Percentiles rank a stretch among this genome's conserved stretches.
Evolutionary conservation across 306 rosid species (phyloP).

Genomic region (Echinosophora koreensis): DNA sequence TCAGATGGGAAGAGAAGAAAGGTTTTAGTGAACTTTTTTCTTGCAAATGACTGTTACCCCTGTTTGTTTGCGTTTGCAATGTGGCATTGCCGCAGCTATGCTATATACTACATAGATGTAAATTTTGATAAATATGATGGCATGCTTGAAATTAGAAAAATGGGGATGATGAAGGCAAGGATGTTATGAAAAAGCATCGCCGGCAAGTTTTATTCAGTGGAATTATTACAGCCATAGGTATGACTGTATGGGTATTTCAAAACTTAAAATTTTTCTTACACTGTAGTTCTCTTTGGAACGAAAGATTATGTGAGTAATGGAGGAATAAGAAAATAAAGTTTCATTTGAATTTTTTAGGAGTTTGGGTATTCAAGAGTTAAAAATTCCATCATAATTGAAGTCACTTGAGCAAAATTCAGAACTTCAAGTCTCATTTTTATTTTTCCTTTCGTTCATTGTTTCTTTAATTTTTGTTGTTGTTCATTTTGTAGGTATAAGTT

Average conservation of each 20-base stretch:
- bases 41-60: conserved; percentile 25
- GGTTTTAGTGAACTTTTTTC: conserved; percentile 54
- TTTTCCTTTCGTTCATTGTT: conserved; percentile 16
- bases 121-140: conserved; percentile 52
- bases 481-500: conserved; percentile 82
- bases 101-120: conserved; percentile 35
- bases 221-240: conserved; percentile 91
- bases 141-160: conserved; percentile 68
- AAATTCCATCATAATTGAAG: conserved; percentile 12
- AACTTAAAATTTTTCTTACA: conserved; percentile 38
- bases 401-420: conserved; percentile 13
- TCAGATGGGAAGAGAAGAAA: conserved; percentile 71
- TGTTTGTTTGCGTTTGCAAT: conserved; percentile 38
- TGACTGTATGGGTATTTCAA: conserved; percentile 52
- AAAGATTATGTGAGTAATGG: not conserved
- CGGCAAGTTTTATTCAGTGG: conserved; percentile 94
- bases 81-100: conserved; percentile 44
- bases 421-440: conserved; percentile 28
- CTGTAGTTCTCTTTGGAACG: conserved; percentile 24
- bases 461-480: not conserved
- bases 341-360: conserved; percentile 12
- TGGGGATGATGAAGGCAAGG: conserved; percentile 87
- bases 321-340: conserved; percentile 11
- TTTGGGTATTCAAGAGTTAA: conserved; percentile 26
- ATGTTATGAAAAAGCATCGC: conserved; percentile 86